Percentiles rank a stretch among this genome's conserved stretches.
Conservation (phyloP, 2,329 filamentous ascomycete genomes). For the Calonectria hongkongensis region DNA sequence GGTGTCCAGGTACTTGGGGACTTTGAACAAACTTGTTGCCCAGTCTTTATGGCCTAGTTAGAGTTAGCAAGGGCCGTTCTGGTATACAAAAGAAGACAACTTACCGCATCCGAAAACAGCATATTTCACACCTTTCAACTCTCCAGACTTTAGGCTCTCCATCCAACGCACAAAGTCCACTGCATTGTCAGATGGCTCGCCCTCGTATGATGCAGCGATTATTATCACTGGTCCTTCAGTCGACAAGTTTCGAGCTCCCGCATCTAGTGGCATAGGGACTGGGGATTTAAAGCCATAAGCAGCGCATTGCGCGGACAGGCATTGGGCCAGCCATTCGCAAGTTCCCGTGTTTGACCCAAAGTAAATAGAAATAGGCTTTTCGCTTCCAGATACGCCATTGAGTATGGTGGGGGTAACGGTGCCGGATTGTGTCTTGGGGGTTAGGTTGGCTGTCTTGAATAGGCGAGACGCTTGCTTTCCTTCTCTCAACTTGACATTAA, state of each 20-base stretch:
- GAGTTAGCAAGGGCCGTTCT: neutral
- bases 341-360: constrained; percentile 17
- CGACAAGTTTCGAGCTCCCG: neutral
- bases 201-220: constrained; percentile 7
- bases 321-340: constrained; percentile 5
- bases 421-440: neutral
- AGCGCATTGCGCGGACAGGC: neutral
- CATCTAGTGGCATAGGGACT: neutral
- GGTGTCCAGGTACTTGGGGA: neutral
- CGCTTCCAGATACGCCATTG: neutral
- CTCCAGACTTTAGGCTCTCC: neutral
- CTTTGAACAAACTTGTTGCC: constrained; percentile 8
- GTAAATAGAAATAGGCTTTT: constrained; percentile 6
- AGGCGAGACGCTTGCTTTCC: neutral
- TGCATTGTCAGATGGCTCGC: constrained; percentile 9
- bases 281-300: constrained; percentile 1
- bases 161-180: neutral
- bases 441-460: neutral
- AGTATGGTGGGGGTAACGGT: neutral
- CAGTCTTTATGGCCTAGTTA: constrained; percentile 5
- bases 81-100: neutral
- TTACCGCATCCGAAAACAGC: neutral
- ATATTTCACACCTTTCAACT: constrained; percentile 3
- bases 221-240: neutral
- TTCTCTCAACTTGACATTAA: neutral